Base-by-base conservation (phyloP, 2,329 filamentous ascomycete genomes). In the Pseudogymnoascus sp. region DNA sequence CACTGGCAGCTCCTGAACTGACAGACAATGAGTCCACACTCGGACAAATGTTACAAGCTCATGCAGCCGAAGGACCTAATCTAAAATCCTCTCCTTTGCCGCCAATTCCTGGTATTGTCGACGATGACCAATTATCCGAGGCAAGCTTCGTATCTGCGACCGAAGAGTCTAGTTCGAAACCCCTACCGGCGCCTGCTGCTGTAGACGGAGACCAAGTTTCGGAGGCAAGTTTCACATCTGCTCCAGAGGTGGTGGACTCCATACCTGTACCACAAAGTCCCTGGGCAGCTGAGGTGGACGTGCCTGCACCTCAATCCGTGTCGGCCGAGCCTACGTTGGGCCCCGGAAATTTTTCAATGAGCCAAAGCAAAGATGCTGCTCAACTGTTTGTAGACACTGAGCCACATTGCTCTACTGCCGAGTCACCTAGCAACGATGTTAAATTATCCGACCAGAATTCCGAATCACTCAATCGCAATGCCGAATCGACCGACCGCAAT, bases 231-330 rank as follows among this genome's bases (percentile, higher is more conserved):
- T 52, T 31, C 62, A 6, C 55, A 45, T 14, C n/a, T 58, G 23
- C 41, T 62, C 29, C 31, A 37, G 39, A 33, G 7, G 10, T 29
- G 14, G 35, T n/a, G 59, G 31, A 19, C 58, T 39, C 41, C 64
- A 31, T 61, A 12, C 14, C 49, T 62, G 37, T 59, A 8, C 66
- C 49, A 38, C 71, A 72, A 67, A 72, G 70, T 60, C 72, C 70
- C 11, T 73, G 69, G 72, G 64, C 64, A 23, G 35, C 60, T 52
- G 66, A 68, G 12, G 26, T 49, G 55, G 37, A 59, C 55, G 41
- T 62, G 7, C 58, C 61, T 49, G 41, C 59, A 16, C 35, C 60
- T 10, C 10, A 35, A 35, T 12, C 29, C n/a, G 8, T 33, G 12
- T 26, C 16, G 8, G 31, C 11, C 10, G 49, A 35, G 29, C 29